Conservation (phyloP, 331 rosid genomes). For the Pyrus hybrid region DNA sequence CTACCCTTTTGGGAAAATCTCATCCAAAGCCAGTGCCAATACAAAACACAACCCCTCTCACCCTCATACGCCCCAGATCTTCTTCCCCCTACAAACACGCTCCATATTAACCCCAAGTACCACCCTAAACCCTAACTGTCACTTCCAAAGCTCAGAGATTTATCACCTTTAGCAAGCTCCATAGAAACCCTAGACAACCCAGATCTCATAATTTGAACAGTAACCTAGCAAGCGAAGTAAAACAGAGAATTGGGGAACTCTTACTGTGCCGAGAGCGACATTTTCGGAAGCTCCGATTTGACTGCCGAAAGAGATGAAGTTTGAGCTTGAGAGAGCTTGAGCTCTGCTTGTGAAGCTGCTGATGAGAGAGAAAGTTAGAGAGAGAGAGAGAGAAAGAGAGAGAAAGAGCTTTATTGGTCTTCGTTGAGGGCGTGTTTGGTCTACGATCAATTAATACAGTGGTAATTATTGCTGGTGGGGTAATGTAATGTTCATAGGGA, state of each 20-base stretch:
- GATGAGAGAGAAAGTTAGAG: background rate
- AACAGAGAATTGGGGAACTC: constrained; percentile 2
- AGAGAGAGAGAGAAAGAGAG: background rate
- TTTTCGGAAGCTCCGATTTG: constrained; percentile 8
- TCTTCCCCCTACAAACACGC: constrained; percentile 8
- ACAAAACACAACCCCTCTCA: constrained; percentile 27
- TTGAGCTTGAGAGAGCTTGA: background rate
- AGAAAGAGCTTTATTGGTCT: constrained; percentile 14
- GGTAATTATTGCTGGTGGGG: constrained; percentile 34
- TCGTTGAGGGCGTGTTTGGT: constrained; percentile 17
- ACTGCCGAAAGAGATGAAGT: background rate
- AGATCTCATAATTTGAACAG: constrained; percentile 30
- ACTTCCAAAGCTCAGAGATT: constrained; percentile 8
- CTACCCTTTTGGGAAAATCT: constrained; percentile 1
- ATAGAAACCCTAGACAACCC: constrained; percentile 36
- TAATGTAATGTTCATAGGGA: constrained; percentile 22
- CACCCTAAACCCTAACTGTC: constrained; percentile 10
- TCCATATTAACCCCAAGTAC: constrained; percentile 16
- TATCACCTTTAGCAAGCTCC: background rate
- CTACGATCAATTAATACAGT: constrained; percentile 18
- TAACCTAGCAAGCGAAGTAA: background rate
- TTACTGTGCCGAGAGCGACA: constrained; percentile 14
- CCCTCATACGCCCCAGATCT: constrained; percentile 44
- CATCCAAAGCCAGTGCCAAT: constrained; percentile 59
- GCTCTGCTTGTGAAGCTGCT: constrained; percentile 15